Conservation (phyloP, 495 filamentous ascomycete genomes). For the Penicillium mononematosum region DNA sequence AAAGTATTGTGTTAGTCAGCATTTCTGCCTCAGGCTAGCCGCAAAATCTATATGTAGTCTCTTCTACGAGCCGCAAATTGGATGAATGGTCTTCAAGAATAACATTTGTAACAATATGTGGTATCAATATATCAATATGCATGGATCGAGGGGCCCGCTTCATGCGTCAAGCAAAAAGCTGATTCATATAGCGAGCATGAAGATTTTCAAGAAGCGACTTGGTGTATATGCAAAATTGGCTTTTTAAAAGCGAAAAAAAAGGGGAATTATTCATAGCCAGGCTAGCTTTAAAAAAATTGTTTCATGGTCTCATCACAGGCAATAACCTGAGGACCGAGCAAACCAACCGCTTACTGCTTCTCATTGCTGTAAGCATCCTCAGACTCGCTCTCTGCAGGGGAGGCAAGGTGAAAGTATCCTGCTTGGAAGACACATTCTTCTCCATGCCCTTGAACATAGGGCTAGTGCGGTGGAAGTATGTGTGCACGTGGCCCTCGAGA, state of each 20-base stretch:
- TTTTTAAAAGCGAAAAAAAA: slow-evolving; percentile 14
- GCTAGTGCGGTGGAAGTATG: slow-evolving; percentile 51
- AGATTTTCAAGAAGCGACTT: slow-evolving; percentile 6
- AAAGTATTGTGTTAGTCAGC: neutral
- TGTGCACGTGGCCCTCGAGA: slow-evolving; percentile 46
- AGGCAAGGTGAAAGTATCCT: slow-evolving; percentile 41
- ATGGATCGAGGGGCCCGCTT: slow-evolving; percentile 12
- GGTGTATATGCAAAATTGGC: slow-evolving; percentile 12
- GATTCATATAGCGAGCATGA: slow-evolving; percentile 1
- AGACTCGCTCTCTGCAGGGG: slow-evolving; percentile 39
- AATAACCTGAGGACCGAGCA: neutral
- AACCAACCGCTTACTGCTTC: slow-evolving; percentile 14
- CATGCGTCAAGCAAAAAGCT: slow-evolving; percentile 16
- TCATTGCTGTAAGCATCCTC: slow-evolving; percentile 23
- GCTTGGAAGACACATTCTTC: slow-evolving; percentile 31
- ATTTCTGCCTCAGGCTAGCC: neutral
- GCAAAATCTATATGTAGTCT: too few relatives aligned
- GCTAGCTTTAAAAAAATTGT: neutral
- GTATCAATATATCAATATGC: slow-evolving; percentile 29
- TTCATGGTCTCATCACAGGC: neutral
- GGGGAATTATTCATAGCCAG: slow-evolving; percentile 4
- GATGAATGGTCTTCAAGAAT: neutral
- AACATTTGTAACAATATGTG: neutral
- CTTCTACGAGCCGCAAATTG: neutral
- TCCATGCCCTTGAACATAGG: slow-evolving; percentile 51